These are phyloP conservation scores for Pichia manshurica DNA, from an alignment of 805 yeast genomes.

Conservation along the genomic window DNA sequence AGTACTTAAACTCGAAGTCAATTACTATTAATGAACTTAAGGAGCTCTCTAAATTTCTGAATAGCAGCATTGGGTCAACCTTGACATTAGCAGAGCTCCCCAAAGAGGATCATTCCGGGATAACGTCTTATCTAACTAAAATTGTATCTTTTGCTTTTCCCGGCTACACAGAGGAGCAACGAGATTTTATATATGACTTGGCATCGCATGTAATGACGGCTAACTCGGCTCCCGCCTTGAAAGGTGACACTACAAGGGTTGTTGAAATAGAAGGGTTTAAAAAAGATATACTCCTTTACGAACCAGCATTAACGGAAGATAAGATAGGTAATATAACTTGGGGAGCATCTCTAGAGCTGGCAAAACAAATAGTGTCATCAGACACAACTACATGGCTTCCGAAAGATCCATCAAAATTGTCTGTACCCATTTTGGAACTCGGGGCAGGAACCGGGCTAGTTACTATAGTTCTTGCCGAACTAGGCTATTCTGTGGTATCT, in stretches of 20 bases:
- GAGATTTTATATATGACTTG: slow-evolving; percentile 41
- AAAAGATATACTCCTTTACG: slow-evolving; percentile 43
- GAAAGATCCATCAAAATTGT: background rate
- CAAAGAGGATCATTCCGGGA: slow-evolving; percentile 22
- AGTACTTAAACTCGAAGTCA: background rate
- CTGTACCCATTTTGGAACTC: slow-evolving; percentile 54
- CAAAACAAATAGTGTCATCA: slow-evolving; percentile 42
- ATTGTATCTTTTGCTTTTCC: slow-evolving; percentile 43
- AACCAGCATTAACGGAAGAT: slow-evolving; percentile 84
- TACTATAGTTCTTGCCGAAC: slow-evolving; percentile 60
- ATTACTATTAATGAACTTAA: background rate
- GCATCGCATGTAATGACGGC: slow-evolving; percentile 70
- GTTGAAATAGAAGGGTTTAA: slow-evolving; percentile 42
- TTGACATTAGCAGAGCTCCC: slow-evolving; percentile 6
- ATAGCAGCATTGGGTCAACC: background rate
- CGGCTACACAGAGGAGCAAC: slow-evolving; percentile 38
- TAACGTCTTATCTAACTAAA: slow-evolving; percentile 44
- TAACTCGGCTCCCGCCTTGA: slow-evolving; percentile 79
- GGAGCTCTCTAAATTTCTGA: background rate
- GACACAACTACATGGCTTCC: slow-evolving; percentile 9
- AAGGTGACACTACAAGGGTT: slow-evolving; percentile 60
- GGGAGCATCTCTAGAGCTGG: slow-evolving; percentile 81
- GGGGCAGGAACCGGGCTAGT: slow-evolving; percentile 95
- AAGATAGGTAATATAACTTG: slow-evolving; percentile 89
- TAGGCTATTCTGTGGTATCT: slow-evolving; percentile 46